These are phyloP conservation scores for Tolypocladium cylindrosporum DNA, from an alignment of 2,329 filamentous ascomycete genomes.

Conservation along the genomic window DNA sequence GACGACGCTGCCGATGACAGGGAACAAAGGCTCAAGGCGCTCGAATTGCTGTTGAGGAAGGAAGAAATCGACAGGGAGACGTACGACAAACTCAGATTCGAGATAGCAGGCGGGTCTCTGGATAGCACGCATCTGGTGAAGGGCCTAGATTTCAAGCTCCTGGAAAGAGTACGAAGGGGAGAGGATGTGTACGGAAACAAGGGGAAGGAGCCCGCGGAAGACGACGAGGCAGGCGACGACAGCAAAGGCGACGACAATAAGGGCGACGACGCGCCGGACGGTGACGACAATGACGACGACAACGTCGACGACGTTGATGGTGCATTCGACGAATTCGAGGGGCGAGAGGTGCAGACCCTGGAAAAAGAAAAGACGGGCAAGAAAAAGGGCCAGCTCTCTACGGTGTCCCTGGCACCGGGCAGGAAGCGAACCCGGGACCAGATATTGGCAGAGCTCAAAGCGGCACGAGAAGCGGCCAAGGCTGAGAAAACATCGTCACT, in stretches of 20 bases:
- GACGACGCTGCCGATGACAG: constrained; percentile 43
- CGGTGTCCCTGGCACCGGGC: constrained; percentile 38
- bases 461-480: constrained; percentile 50
- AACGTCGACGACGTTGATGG: constrained; percentile 45
- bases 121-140: constrained; percentile 81
- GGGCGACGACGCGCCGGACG: not conserved
- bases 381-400: constrained; percentile 53
- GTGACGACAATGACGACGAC: no score
- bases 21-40: constrained; percentile 59
- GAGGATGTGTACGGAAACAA: constrained; percentile 51
- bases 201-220: constrained; percentile 19
- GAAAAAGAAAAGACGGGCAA: constrained; percentile 38
- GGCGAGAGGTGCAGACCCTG: constrained; percentile 42
- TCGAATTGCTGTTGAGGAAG: constrained; percentile 74
- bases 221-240: constrained; percentile 7
- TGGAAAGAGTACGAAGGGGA: constrained; percentile 58
- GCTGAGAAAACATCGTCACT: constrained; percentile 39
- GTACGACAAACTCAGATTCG: constrained; percentile 63
- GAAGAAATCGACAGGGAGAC: constrained; percentile 73
- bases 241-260: not conserved
- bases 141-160: constrained; percentile 76
- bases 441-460: constrained; percentile 58
- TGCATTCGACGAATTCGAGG: constrained; percentile 51
- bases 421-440: constrained; percentile 57
- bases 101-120: constrained; percentile 77